These are phyloP conservation scores for Calonectria ilicicola DNA, from an alignment of 2,329 filamentous ascomycete genomes.

Conservation along the genomic window DNA sequence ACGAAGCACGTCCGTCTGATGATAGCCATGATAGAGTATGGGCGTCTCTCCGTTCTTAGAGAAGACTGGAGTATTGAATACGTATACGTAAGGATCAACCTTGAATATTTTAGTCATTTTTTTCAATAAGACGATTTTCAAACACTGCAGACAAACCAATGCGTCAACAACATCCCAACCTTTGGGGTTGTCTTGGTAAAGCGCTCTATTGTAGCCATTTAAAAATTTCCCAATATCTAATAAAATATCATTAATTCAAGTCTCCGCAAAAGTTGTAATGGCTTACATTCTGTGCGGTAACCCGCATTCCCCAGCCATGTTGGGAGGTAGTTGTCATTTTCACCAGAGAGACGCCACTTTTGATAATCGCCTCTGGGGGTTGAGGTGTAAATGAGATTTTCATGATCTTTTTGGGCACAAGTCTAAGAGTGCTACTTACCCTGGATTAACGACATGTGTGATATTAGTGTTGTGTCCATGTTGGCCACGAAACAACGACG, in stretches of 20 bases:
- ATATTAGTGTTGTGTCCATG: constrained; percentile 21
- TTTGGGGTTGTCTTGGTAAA: constrained; percentile 8
- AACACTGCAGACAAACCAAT: not conserved
- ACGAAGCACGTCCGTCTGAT: constrained; percentile 24
- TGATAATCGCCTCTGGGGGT: not conserved
- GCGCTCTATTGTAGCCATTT: constrained; percentile 11
- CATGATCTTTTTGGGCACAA: no score
- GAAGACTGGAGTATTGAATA: constrained; percentile 18
- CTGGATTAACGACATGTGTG: constrained; percentile 11
- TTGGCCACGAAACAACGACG: constrained; percentile 7
- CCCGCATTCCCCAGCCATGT: constrained; percentile 14
- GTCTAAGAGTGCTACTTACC: not conserved
- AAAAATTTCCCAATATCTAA: constrained; percentile 17
- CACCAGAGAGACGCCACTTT: constrained; percentile 9
- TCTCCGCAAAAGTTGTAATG: no score
- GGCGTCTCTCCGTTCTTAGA: constrained; percentile 16
- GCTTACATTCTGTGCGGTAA: constrained; percentile 15
- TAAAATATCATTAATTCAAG: not conserved
- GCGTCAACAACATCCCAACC: constrained; percentile 11
- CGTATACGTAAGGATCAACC: constrained; percentile 19
- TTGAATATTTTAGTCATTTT: not conserved
- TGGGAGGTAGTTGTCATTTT: constrained; percentile 6
- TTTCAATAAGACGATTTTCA: not conserved
- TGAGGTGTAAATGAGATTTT: not conserved
- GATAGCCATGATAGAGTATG: constrained; percentile 18